Conservation (phyloP, 148 eudicot genomes). For the Suaeda aralocaspica region DNA sequence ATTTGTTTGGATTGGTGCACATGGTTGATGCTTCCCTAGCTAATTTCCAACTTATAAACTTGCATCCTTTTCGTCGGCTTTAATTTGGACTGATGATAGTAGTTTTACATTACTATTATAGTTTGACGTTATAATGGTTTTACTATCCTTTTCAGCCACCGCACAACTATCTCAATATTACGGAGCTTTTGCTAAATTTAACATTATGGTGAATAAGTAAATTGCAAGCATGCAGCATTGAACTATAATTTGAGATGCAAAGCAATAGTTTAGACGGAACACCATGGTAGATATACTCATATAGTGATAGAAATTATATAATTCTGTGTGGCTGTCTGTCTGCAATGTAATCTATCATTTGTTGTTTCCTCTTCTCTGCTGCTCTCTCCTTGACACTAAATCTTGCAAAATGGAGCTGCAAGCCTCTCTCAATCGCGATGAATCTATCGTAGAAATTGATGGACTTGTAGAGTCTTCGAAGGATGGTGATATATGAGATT, state of each 20-base stretch:
- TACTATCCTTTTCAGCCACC: too few relatives aligned
- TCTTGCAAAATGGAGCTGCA: slow-evolving; percentile 30
- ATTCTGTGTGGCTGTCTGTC: background rate
- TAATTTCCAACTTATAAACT: too few relatives aligned
- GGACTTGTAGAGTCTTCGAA: slow-evolving; percentile 32
- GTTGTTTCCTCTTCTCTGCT: slow-evolving; percentile 6
- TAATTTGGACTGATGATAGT: too few relatives aligned
- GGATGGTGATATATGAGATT: slow-evolving; percentile 44
- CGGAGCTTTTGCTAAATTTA: too few relatives aligned
- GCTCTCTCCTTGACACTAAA: slow-evolving; percentile 26
- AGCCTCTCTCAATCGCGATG: slow-evolving; percentile 36
- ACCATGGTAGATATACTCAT: background rate
- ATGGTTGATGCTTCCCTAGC: too few relatives aligned
- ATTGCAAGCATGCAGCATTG: background rate
- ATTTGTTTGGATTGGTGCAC: too few relatives aligned
- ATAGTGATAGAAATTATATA: background rate
- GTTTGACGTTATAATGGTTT: too few relatives aligned
- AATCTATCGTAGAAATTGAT: slow-evolving; percentile 15
- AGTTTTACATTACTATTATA: too few relatives aligned
- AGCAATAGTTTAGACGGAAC: slow-evolving; percentile 1
- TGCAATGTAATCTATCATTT: slow-evolving; percentile 21
- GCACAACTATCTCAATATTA: too few relatives aligned
- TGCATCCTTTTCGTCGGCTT: too few relatives aligned
- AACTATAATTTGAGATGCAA: background rate
- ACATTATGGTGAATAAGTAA: too few relatives aligned